Evolutionary conservation across 2,329 filamentous ascomycete genomes (phyloP), one percentile per base, ranked within the genome.

Genomic region (Epichloe amarillans): DNA sequence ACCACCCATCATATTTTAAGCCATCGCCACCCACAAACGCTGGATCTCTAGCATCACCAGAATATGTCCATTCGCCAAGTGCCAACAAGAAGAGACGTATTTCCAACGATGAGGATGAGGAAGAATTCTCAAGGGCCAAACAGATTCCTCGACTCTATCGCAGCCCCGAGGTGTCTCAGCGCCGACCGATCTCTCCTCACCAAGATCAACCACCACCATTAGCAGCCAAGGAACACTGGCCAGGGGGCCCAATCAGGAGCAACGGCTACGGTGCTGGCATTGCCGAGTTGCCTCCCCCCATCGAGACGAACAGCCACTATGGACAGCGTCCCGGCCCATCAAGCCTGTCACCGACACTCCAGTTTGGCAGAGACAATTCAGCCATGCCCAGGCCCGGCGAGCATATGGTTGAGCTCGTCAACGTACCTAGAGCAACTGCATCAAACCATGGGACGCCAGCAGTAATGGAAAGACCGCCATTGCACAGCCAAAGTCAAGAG

Each of bases 11-110:
- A 23, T 23, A 17, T 19, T 41, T 46, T 15, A 47, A 30, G 17
- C 36, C 55, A 11, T 51, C 48, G 6, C 44, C 36, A 11, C 17
- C 45, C 10, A 8, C 30, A 30, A 15, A 41, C 11, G 26, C 35
- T 37, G 51, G 51, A 39, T 39, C 45, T 6, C 21, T 49, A 52
- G 68, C 67, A 40, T 68, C 70, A 4, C 69, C 73, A 10, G 70
- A 75, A 51, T 78, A 78, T 55, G 60, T 72, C 12, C 68, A 76
- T 61, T 76, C 75, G 33, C 69, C 75, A 26, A 69, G 59, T 53
- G 61, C 63, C n/a, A 67, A 63, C 58, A 78, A 77, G 64, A 69
- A 74, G 53, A 70, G 71, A 55, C 68, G 73, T 17, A 55, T 70
- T 7, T 72, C 70, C 2, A 60, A 66, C 48, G 72, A n/a, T n/a